These are phyloP conservation scores for Flaveria trinervia DNA, from an alignment of 129 eudicot species.

Conservation along the genomic window DNA sequence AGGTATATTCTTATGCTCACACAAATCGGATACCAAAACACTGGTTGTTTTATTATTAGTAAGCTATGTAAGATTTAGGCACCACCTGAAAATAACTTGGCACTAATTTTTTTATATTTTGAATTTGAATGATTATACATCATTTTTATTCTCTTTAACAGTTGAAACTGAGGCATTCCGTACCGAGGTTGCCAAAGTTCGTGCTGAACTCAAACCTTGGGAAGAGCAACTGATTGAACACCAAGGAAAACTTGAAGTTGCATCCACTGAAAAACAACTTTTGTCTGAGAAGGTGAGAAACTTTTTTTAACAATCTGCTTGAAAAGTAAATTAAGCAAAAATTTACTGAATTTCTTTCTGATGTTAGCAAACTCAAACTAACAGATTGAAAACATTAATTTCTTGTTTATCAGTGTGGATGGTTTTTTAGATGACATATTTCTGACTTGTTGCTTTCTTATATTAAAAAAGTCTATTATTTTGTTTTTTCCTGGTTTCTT, in stretches of 20 bases:
- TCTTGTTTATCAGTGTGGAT: neutral
- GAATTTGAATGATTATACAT: neutral
- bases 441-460: neutral
- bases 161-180: conserved; percentile 88
- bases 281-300: conserved; percentile 69
- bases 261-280: conserved; percentile 67
- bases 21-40: neutral
- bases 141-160: conserved; percentile 24
- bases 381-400: neutral
- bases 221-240: conserved; percentile 84
- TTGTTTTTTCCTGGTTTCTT: neutral
- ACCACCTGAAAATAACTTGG: conserved; percentile 11
- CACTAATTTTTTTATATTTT: neutral
- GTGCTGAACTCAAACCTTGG: conserved; percentile 89
- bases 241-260: conserved; percentile 87
- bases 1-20: conserved; percentile 44
- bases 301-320: neutral
- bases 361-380: neutral
- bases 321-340: neutral
- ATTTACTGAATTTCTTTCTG: neutral
- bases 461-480: neutral
- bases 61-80: conserved; percentile 5
- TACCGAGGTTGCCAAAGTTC: conserved; percentile 68
- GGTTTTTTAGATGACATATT: neutral
- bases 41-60: neutral